Evolutionary conservation across 768 basidiomycete genomes (phyloP).

Genomic region (Hirschioporus abietinus): DNA sequence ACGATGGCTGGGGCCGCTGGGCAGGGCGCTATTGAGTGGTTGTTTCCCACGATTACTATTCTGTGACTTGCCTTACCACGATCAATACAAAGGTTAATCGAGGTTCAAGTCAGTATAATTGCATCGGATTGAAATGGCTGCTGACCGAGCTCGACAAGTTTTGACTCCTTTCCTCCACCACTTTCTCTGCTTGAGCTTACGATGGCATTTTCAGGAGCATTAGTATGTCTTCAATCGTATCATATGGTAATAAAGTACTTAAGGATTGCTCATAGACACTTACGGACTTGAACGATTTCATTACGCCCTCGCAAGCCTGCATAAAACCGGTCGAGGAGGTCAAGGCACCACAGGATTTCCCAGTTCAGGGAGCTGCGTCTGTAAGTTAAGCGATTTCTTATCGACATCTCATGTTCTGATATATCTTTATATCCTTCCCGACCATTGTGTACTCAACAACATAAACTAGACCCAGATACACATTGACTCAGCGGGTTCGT

Average conservation of each 20-base stretch:
- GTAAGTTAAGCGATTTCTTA: slow-evolving; percentile 23
- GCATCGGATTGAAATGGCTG: neutral
- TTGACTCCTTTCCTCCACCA: neutral
- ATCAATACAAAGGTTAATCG: neutral
- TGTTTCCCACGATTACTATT: neutral
- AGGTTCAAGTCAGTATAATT: neutral
- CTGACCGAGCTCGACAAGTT: neutral
- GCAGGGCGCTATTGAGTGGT: neutral
- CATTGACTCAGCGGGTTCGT: slow-evolving; percentile 78
- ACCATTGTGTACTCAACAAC: no score
- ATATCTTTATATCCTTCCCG: neutral
- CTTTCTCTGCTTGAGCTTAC: neutral
- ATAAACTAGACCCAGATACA: slow-evolving; percentile 78
- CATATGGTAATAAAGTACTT: slow-evolving; percentile 10
- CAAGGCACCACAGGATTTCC: slow-evolving; percentile 34
- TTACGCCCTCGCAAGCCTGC: slow-evolving; percentile 93
- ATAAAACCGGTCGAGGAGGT: slow-evolving; percentile 85
- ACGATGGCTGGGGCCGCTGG: neutral
- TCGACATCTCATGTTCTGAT: neutral
- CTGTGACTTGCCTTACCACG: neutral
- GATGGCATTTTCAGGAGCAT: slow-evolving; percentile 86
- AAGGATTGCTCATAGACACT: slow-evolving; percentile 51
- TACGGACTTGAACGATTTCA: slow-evolving; percentile 95
- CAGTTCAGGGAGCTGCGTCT: slow-evolving; percentile 37
- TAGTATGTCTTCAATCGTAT: slow-evolving; percentile 42